These are phyloP conservation scores for Rosa lucieae DNA, from an alignment of 306 rosid genomes.

Conservation along the genomic window DNA sequence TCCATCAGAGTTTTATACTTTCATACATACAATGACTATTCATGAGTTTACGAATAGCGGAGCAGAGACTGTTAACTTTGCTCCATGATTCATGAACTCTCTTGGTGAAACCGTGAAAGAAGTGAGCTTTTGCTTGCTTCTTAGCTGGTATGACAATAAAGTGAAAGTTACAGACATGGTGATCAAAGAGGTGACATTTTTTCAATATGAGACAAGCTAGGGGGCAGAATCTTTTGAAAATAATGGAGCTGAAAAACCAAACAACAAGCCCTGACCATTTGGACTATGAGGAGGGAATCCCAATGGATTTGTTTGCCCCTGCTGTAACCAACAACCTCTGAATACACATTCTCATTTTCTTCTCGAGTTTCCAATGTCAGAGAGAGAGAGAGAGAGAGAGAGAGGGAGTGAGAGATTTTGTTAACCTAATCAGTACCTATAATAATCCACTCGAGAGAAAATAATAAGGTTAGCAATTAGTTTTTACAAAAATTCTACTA, in stretches of 20 bases:
- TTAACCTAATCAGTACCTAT: constrained; percentile 14
- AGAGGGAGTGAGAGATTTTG: neutral
- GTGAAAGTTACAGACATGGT: neutral
- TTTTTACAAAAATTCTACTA: neutral
- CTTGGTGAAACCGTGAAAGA: neutral
- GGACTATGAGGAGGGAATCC: neutral
- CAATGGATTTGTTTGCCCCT: constrained; percentile 11
- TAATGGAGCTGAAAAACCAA: constrained; percentile 7
- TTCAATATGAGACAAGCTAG: constrained; percentile 1
- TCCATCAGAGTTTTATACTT: neutral
- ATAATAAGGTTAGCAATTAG: neutral
- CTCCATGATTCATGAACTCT: neutral
- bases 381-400: neutral
- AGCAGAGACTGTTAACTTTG: neutral
- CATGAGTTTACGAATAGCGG: neutral
- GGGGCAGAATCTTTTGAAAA: constrained; percentile 8
- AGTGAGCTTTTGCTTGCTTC: neutral
- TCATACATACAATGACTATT: neutral
- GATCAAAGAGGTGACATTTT: neutral
- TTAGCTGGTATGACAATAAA: neutral
- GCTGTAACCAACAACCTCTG: constrained; percentile 11
- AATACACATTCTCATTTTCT: neutral
- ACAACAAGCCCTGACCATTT: neutral
- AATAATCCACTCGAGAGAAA: neutral
- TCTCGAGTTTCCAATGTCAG: neutral